A percentile compares a stretch with the other conserved stretches of the same genome.
These are phyloP conservation scores for Triticum turgidum DNA, from an alignment of 176 grass and related monocot genomes.

Conservation along the genomic window DNA sequence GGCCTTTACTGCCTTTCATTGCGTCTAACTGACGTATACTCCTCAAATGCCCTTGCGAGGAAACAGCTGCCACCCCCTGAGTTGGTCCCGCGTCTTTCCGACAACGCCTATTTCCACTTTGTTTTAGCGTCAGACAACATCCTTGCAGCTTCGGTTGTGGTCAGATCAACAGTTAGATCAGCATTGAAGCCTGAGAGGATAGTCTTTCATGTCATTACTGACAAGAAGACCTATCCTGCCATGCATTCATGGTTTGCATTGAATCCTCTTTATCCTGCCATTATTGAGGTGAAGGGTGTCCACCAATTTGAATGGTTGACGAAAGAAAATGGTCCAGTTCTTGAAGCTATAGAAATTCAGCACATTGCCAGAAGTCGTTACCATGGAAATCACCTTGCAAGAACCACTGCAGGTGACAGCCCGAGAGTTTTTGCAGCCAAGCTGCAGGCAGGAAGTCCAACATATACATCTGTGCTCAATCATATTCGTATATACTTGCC, in stretches of 20 bases:
- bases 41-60: conserved; percentile 96
- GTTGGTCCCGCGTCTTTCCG: conserved; percentile 71
- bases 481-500: conserved; percentile 97
- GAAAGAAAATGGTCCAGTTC: conserved; percentile 90
- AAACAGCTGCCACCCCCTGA: conserved; percentile 91
- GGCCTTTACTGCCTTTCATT: conserved; percentile 92
- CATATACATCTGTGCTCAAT: conserved; percentile 84
- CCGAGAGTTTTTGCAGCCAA: conserved; percentile 86
- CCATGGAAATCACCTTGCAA: conserved; percentile 62
- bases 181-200: conserved; percentile 77
- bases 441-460: conserved; percentile 87
- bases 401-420: conserved; percentile 58
- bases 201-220: conserved; percentile 94
- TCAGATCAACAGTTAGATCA: conserved; percentile 68
- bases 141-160: conserved; percentile 96
- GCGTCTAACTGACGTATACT: conserved; percentile 94
- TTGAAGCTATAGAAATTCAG: conserved; percentile 91
- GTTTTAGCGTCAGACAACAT: conserved; percentile 95
- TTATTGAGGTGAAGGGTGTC: conserved; percentile 89
- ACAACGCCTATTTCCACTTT: conserved; percentile 83
- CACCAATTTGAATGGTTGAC: conserved; percentile 98
- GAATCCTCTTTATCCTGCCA: conserved; percentile 67
- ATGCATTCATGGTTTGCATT: conserved; percentile 99
- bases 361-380: conserved; percentile 59
- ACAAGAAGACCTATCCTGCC: conserved; percentile 96